Evolutionary conservation across 345 rosid genomes (phyloP), one percentile per base, ranked within the genome.

Genomic region (Theobroma cacao): DNA sequence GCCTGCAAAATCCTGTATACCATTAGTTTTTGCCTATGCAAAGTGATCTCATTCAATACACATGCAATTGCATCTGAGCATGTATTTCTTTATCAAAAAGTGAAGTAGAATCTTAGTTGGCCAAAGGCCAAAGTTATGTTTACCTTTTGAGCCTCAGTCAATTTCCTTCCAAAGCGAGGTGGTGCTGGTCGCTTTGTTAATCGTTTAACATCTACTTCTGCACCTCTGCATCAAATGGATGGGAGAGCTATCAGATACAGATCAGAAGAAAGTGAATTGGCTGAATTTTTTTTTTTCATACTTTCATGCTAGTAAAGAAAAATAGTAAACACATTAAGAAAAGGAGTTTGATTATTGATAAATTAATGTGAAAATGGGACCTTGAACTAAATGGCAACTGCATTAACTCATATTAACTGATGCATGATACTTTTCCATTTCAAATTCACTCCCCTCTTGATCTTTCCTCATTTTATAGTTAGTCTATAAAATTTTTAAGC

Each of bases 121-220:
- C n/a, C n/a, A n/a, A n/a, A n/a, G n/a, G n/a, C 17, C 26, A 5
- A 68, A 34, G 31, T 22, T 7, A 53, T 14, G 43, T 81, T 81
- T 81, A 78, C 97, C 98, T 93, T 94, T 61, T 95, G 99, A 84
- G 93, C 84, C 34, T 95, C 98, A 0, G 98, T 89, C 81, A 95
- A 81, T 86, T 95, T 95, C 81, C 94, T 91, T 69, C 99, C 99
- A 48, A 95, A 93, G 58, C 97, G 94, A 0, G 99, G 98, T 76
- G 99, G 99, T 77, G 97, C 95, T 1, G 99, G 99, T 75, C 99
- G 93, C 86, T 95, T 95, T 4, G 93, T 75, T 30, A 95, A 88
- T 71, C 91, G 83, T 85, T 91, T 95, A 58, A 95, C 98, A 83
- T 95, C 99, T 22, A 93, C 98, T 0, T 85, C 90, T 74, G 89